Base-by-base conservation (phyloP, 2,329 filamentous ascomycete genomes). In the Alternaria brassicicola region DNA sequence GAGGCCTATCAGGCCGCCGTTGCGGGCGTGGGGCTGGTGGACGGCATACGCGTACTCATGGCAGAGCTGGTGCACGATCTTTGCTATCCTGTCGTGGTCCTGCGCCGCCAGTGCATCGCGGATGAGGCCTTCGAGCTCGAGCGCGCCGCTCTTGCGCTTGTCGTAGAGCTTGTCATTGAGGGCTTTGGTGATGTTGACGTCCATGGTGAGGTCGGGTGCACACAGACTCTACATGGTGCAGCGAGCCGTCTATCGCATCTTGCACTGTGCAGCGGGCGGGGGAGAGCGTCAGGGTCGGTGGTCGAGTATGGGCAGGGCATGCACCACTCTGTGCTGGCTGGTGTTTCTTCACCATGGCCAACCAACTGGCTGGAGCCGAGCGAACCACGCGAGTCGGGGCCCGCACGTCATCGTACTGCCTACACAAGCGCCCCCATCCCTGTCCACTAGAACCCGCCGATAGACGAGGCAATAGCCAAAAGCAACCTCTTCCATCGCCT, bases 111-210 rank as follows among this genome's bases (percentile, higher is more conserved):
- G 88, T 25, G 93, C 86, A 74, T 97, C 92, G 64, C 95, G 90
- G 71, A 99, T 95, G 53, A 92, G 86, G 66, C 89, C 90, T 79
- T 99, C 95, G 67, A 99, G 89, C 68, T 99, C 95, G 57, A 99
- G 86, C 70, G 96, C 95, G 65, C 95, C 95, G 73, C 93, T 89
- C 80, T 99, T 99, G 76, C 96, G 88, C 83, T 96, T 97, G 77
- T 99, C 95, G 78, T 99, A 99, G 75, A 98, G 89, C 86, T 97
- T 99, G 81, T 99, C 95, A 77, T 96, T 96, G 76, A 99, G 84
- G 67, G 93, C 86, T 70, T 94, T 91, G 79, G 96, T 92, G 76
- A 97, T 92, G 76, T 88, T 89, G 73, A 86, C 84, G 82, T 98
- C 94, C 93, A 98, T 97, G 61, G 43, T 73, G 67, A 57, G 58